phyloP scores from a whole-genome alignment of 2,329 filamentous ascomycete species.

The Talaromyces sp. region DNA sequence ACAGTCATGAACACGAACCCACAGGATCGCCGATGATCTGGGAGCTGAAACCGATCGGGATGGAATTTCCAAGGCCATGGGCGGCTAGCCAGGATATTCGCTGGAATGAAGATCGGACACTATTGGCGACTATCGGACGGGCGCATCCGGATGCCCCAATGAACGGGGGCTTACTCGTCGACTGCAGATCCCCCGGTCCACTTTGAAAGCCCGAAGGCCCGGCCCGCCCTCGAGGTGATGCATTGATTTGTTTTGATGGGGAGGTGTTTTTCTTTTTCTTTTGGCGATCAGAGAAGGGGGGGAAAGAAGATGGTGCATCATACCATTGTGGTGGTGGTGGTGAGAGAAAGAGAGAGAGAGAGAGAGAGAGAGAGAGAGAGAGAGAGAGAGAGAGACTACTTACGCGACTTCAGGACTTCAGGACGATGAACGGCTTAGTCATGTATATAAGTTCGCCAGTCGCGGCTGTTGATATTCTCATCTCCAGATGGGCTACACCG shows the following conservation, averaged over 20 bases:
- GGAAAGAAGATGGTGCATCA: not conserved
- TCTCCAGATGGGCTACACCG: too few species aligned
- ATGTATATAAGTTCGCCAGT: slow-evolving; percentile 22
- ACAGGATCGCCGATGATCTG: slow-evolving; percentile 9
- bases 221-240: slow-evolving; percentile 28
- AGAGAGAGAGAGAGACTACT: not conserved
- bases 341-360: not conserved
- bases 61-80: slow-evolving; percentile 26
- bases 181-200: slow-evolving; percentile 28
- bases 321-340: not conserved
- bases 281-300: not conserved
- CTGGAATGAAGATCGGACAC: slow-evolving; percentile 23
- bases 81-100: slow-evolving; percentile 31
- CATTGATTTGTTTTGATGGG: slow-evolving; percentile 3
- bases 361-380: not conserved
- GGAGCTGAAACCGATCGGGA: slow-evolving; percentile 23
- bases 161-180: slow-evolving; percentile 19
- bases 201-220: slow-evolving; percentile 27
- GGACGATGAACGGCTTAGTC: not conserved
- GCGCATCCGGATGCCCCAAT: slow-evolving; percentile 24
- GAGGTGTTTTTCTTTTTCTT: not conserved
- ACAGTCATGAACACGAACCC: not conserved
- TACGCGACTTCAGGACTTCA: too few species aligned
- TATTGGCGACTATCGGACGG: slow-evolving; percentile 32
- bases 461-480: slow-evolving; percentile 23